phyloP scores from a whole-genome alignment of 2,329 filamentous ascomycete species.

The Westerdykella sp. region DNA sequence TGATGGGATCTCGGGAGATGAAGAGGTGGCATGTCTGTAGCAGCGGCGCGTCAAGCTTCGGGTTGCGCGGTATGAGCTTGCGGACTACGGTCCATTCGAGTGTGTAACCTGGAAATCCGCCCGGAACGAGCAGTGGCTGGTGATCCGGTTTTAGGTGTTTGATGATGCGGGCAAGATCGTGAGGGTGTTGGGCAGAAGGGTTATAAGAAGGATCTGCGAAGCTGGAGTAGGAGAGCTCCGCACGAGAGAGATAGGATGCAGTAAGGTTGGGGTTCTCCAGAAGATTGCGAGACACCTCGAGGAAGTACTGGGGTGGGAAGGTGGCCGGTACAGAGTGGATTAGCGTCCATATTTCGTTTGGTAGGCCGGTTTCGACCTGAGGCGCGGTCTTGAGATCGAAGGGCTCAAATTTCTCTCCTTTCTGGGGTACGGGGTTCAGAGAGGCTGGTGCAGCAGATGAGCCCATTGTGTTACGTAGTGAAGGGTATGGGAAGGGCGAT shows the following conservation, averaged over 20 bases:
- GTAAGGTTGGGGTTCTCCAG: conserved; percentile 76
- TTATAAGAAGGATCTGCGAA: conserved; percentile 35
- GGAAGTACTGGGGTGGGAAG: conserved; percentile 59
- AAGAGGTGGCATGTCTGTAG: conserved; percentile 81
- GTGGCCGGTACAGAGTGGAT: conserved; percentile 46
- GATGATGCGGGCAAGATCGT: conserved; percentile 40
- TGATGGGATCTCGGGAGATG: conserved; percentile 19
- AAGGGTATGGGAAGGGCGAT: no score
- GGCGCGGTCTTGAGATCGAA: conserved; percentile 23
- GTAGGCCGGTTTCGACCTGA: conserved; percentile 22
- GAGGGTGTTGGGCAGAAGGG: conserved; percentile 21
- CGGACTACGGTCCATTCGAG: conserved; percentile 64
- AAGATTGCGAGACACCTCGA: conserved; percentile 64
- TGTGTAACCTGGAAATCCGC: conserved; percentile 30
- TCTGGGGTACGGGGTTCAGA: no score
- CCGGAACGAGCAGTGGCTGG: conserved; percentile 21
- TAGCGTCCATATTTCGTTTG: conserved; percentile 32
- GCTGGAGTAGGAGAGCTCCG: conserved; percentile 62
- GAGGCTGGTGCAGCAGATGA: no score
- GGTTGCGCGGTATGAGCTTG: conserved; percentile 75
- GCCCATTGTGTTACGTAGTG: no score
- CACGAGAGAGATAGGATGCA: conserved; percentile 69
- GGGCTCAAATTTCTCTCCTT: conserved; percentile 28
- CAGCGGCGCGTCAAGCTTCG: conserved; percentile 64
- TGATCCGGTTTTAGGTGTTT: conserved; percentile 46